Conservation (phyloP, 257 asterid species). For the Nicotiana noctiflora region DNA sequence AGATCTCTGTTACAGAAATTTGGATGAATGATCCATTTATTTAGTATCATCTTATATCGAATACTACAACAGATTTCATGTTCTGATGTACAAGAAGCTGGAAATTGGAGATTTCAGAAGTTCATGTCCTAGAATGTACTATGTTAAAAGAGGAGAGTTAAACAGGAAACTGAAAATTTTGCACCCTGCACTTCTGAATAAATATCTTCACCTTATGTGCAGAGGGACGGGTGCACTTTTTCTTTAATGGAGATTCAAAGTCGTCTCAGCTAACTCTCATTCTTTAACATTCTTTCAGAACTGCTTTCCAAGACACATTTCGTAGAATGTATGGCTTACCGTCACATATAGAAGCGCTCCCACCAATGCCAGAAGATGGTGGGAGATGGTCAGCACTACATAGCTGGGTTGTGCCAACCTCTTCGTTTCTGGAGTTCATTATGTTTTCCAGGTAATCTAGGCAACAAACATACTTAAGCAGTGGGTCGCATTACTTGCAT, state of each 20-base stretch:
- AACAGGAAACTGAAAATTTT: neutral
- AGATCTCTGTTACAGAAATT: neutral
- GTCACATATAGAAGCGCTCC: conserved; percentile 74
- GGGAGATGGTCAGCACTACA: conserved; percentile 90
- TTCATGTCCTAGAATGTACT: neutral
- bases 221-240: neutral
- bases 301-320: conserved; percentile 72
- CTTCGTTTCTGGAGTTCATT: conserved; percentile 82
- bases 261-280: neutral
- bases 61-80: neutral
- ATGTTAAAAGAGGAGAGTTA: neutral
- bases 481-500: neutral
- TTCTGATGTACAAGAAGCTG: neutral
- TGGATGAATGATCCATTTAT: neutral
- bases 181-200: neutral
- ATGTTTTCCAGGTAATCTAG: conserved; percentile 82
- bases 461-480: conserved; percentile 3
- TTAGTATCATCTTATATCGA: neutral
- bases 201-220: conserved; percentile 1
- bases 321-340: conserved; percentile 87
- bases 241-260: neutral
- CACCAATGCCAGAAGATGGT: conserved; percentile 97
- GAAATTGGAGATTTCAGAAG: neutral
- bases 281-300: conserved; percentile 36
- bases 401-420: conserved; percentile 98